Evolutionary conservation across 1,139 yeast species (phyloP).

Genomic region (Meyerozyma smithsonii): DNA sequence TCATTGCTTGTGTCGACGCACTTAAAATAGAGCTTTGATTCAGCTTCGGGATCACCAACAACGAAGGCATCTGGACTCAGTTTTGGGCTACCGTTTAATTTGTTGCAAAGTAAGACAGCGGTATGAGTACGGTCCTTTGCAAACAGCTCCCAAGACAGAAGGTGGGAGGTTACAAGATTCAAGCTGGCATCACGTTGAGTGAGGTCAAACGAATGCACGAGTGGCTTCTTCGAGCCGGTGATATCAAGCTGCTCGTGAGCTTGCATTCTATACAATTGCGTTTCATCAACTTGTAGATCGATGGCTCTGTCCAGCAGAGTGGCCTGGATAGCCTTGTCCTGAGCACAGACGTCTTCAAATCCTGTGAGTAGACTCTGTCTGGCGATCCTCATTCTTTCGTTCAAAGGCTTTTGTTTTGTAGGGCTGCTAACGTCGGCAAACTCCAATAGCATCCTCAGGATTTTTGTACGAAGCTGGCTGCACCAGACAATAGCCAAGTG

Average conservation of each 20-base stretch:
- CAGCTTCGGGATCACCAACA: not conserved
- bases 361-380: slow-evolving; percentile 53
- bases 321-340: slow-evolving; percentile 4
- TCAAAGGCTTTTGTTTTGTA: slow-evolving; percentile 44
- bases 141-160: not conserved
- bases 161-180: not conserved
- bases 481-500: slow-evolving; percentile 98
- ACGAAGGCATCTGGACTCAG: not conserved
- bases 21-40: slow-evolving; percentile 5
- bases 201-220: not conserved
- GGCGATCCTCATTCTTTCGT: slow-evolving; percentile 55
- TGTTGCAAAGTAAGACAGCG: slow-evolving; percentile 14
- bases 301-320: slow-evolving; percentile 1
- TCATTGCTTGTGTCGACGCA: slow-evolving; percentile 41
- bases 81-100: no score
- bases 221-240: not conserved
- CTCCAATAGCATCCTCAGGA: slow-evolving; percentile 58
- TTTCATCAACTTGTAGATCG: not conserved
- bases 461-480: slow-evolving; percentile 66
- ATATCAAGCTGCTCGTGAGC: not conserved
- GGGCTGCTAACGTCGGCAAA: slow-evolving; percentile 47
- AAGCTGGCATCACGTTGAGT: not conserved
- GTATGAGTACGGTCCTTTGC: not conserved
- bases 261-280: not conserved
- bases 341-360: slow-evolving; percentile 38